Evolutionary conservation across 768 basidiomycete species (phyloP).

Genomic region (Amanita pallidorosea): DNA sequence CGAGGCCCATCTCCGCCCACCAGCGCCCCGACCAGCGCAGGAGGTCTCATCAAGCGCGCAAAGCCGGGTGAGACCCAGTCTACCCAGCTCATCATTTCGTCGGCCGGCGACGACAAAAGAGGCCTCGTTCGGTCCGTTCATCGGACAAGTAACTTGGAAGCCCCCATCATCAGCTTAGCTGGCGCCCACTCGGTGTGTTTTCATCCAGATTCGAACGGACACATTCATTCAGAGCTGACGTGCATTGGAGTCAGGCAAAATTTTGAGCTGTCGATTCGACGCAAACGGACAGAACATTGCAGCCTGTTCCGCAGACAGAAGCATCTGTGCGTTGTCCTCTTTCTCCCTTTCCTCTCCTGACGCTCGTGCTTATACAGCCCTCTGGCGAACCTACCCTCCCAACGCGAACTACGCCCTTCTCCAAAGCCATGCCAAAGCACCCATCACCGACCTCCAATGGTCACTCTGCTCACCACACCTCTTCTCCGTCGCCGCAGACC

Average conservation of each 20-base stretch:
- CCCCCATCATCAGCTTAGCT: constrained; percentile 85
- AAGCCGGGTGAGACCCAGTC: constrained; percentile 34
- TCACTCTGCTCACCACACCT: constrained; percentile 61
- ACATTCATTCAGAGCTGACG: constrained; percentile 1
- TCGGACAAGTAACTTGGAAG: constrained; percentile 87
- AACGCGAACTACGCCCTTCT: constrained; percentile 90
- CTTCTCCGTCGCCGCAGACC: constrained; percentile 88
- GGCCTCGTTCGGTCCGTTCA: constrained; percentile 78
- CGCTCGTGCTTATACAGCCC: constrained; percentile 29
- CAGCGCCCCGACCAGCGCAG: constrained; percentile 10
- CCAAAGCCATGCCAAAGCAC: constrained; percentile 75
- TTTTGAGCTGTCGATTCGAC: constrained; percentile 87
- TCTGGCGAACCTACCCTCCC: constrained; percentile 88
- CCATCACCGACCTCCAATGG: constrained; percentile 91
- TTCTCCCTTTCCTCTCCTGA: not conserved
- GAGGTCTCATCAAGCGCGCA: constrained; percentile 56
- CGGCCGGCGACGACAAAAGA: constrained; percentile 62
- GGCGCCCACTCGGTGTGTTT: constrained; percentile 74
- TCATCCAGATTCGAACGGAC: not conserved
- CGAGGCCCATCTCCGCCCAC: constrained; percentile 47
- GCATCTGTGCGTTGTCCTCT: constrained; percentile 59
- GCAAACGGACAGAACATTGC: constrained; percentile 92
- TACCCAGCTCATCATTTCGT: constrained; percentile 71
- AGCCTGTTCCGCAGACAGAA: constrained; percentile 82
- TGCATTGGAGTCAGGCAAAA: constrained; percentile 43